A percentile compares a stretch with the other conserved stretches of the same genome.
phyloP scores from a whole-genome alignment of 2,329 filamentous ascomycete genomes.

The Taxawa tesnikishii region DNA sequence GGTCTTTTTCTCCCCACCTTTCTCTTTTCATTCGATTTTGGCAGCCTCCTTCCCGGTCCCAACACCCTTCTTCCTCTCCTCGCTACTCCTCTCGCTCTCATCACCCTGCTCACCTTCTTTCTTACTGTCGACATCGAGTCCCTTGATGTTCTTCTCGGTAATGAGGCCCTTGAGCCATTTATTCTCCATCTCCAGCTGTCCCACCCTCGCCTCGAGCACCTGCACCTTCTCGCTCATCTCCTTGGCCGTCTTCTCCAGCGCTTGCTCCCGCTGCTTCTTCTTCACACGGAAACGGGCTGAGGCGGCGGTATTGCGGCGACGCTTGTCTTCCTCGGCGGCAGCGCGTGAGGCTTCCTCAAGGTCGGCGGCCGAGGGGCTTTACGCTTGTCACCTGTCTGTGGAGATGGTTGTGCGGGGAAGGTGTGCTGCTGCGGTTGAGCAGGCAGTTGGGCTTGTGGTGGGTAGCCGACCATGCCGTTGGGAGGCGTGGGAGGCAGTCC shows the following conservation, averaged over 20 bases:
- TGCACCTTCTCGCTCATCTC: conserved; percentile 37
- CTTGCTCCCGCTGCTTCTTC: conserved; percentile 43
- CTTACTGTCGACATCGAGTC: conserved; percentile 10
- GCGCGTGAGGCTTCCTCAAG: conserved; percentile 33
- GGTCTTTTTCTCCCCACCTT: too few relatives aligned
- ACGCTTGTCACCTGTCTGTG: conserved; percentile 29
- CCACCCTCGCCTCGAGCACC: conserved; percentile 31
- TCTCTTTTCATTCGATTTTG: too few relatives aligned
- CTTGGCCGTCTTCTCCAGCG: conserved; percentile 37
- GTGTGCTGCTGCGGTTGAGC: conserved; percentile 9
- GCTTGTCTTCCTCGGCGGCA: conserved; percentile 41
- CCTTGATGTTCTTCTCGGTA: conserved; percentile 32
- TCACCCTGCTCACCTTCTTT: conserved; percentile 6
- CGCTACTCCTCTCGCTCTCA: conserved; percentile 14
- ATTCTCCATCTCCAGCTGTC: conserved; percentile 40
- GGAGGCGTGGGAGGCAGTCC: conserved; percentile 14
- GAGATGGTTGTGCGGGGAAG: conserved; percentile 4
- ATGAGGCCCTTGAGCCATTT: conserved; percentile 40
- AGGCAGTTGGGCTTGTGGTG: conserved; percentile 11
- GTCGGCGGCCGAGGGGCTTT: conserved; percentile 24
- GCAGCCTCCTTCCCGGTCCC: conserved; percentile 13
- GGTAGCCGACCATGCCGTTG: conserved; percentile 10
- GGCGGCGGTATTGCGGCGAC: conserved; percentile 40
- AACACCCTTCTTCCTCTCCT: conserved; percentile 18
- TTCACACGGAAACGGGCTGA: conserved; percentile 41